Conservation (phyloP, 306 rosid genomes). For the Senna siamea region DNA sequence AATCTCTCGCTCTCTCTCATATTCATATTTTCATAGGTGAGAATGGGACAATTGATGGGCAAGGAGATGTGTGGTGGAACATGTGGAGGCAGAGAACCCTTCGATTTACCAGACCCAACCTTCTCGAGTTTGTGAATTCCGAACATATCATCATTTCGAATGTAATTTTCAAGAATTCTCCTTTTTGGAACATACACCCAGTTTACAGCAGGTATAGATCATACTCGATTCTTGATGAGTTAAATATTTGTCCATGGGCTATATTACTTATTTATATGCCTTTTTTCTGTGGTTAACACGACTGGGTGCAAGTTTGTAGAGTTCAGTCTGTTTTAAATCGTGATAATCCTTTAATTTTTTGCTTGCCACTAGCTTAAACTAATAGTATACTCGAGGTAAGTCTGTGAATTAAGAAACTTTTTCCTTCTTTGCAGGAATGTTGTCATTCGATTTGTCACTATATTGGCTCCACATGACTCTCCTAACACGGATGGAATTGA, state of each 20-base stretch:
- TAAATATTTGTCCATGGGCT: not conserved
- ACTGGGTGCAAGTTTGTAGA: not conserved
- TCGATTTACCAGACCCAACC: constrained; percentile 82
- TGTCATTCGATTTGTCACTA: constrained; percentile 78
- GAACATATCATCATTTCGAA: constrained; percentile 71
- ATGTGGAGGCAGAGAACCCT: constrained; percentile 96
- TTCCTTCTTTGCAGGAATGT: constrained; percentile 69
- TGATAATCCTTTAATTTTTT: constrained; percentile 1
- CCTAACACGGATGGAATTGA: constrained; percentile 98
- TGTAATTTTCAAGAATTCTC: constrained; percentile 80
- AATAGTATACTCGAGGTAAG: not conserved
- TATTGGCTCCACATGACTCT: constrained; percentile 91
- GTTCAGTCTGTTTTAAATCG: not conserved
- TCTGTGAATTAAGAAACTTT: constrained; percentile 11
- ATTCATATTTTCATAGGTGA: constrained; percentile 50
- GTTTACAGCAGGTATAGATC: constrained; percentile 83
- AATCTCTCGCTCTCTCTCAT: not conserved
- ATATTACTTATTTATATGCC: not conserved
- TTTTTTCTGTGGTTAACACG: not conserved
- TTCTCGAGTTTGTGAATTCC: constrained; percentile 79
- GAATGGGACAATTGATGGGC: constrained; percentile 95
- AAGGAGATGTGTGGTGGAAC: constrained; percentile 94
- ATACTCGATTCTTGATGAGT: not conserved
- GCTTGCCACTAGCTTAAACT: not conserved
- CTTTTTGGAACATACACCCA: constrained; percentile 97